Conservation (phyloP, 2,329 filamentous ascomycete species). For the Aspergillus sp. region DNA sequence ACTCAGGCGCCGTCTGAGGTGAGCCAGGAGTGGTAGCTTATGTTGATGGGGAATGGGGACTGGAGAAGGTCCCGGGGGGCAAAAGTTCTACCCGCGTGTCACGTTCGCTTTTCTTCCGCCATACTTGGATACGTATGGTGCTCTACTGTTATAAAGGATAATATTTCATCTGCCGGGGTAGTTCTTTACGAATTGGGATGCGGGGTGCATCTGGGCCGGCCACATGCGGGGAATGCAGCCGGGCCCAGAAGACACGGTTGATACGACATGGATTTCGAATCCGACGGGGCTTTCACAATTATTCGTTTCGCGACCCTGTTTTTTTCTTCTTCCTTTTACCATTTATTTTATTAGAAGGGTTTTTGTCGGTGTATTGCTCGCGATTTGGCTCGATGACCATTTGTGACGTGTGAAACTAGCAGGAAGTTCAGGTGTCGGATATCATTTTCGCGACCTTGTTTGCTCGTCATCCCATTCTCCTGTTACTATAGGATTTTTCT, state of each 20-base stretch:
- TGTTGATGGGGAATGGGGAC: not conserved
- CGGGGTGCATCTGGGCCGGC: constrained; percentile 25
- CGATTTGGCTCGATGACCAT: constrained; percentile 24
- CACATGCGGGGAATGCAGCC: constrained; percentile 40
- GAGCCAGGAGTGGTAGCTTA: not conserved
- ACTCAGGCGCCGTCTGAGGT: not conserved
- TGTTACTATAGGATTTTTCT: constrained; percentile 23
- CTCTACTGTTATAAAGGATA: constrained; percentile 18
- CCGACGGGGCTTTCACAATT: constrained; percentile 8
- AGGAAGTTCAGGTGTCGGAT: constrained; percentile 24
- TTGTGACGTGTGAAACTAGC: constrained; percentile 25
- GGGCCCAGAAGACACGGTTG: constrained; percentile 23
- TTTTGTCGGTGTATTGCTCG: constrained; percentile 18
- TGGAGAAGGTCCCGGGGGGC: not conserved
- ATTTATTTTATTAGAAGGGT: not conserved
- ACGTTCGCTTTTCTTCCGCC: not conserved
- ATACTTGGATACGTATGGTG: constrained; percentile 11
- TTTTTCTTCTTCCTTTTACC: constrained; percentile 12
- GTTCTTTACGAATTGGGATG: constrained; percentile 6
- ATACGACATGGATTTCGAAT: constrained; percentile 15
- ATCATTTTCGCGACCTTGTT: constrained; percentile 11
- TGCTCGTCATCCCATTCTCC: constrained; percentile 12
- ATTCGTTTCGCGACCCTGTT: constrained; percentile 4
- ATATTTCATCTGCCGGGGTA: constrained; percentile 16
- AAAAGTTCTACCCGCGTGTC: constrained; percentile 1